phyloP scores from a whole-genome alignment of 768 basidiomycete genomes.

The Fibroporia radiculosa region DNA sequence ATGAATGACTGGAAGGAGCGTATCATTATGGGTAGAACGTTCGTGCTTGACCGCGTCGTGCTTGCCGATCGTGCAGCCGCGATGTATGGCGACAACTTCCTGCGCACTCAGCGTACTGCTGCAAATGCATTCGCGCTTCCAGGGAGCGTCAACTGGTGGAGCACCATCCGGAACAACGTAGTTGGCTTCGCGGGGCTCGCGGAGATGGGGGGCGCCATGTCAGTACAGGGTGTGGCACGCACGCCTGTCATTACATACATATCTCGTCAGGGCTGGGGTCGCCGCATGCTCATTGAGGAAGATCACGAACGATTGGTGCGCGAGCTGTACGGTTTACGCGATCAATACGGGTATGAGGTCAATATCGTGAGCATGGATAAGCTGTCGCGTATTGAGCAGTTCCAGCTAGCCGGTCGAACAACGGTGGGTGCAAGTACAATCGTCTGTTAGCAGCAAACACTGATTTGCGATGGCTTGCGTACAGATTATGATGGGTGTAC shows the following conservation, averaged over 20 bases:
- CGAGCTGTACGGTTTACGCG: conserved; percentile 63
- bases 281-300: conserved; percentile 68
- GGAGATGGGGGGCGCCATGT: conserved; percentile 35
- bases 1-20: conserved; percentile 80
- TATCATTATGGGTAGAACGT: conserved; percentile 54
- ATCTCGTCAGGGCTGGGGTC: conserved; percentile 81
- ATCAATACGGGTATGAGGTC: conserved; percentile 75
- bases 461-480: conserved; percentile 4
- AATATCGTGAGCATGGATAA: conserved; percentile 84
- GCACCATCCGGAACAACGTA: conserved; percentile 63
- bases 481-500: conserved; percentile 91
- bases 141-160: conserved; percentile 82
- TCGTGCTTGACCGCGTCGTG: conserved; percentile 82
- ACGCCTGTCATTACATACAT: conserved; percentile 89
- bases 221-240: conserved; percentile 23
- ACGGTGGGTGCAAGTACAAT: conserved; percentile 47
- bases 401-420: conserved; percentile 72
- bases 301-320: conserved; percentile 76
- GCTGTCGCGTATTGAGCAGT: conserved; percentile 72
- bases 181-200: conserved; percentile 56
- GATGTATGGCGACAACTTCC: conserved; percentile 61
- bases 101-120: conserved; percentile 68
- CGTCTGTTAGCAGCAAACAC: neutral
- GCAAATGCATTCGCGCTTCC: conserved; percentile 67
- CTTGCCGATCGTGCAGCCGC: conserved; percentile 83